These are phyloP conservation scores for Melastoma malabathricum DNA, from an alignment of 345 rosid species.

Conservation along the genomic window DNA sequence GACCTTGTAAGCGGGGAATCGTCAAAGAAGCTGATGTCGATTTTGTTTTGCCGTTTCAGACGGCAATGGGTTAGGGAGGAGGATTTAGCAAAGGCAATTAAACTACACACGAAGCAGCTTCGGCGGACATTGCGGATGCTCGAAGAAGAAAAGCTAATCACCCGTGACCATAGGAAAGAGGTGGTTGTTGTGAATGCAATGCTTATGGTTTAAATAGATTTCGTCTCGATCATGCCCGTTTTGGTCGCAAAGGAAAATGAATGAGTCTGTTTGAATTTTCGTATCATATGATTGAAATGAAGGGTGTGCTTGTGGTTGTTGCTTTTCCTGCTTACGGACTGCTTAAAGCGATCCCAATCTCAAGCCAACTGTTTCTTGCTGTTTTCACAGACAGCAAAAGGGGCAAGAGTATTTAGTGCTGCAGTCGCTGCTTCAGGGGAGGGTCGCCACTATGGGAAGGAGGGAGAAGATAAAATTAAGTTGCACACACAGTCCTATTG, in stretches of 20 bases:
- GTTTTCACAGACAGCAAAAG: slow-evolving; percentile 66
- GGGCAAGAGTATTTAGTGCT: slow-evolving; percentile 64
- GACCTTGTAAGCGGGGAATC: too few relatives aligned
- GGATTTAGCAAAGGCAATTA: slow-evolving; percentile 83
- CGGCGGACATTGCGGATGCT: slow-evolving; percentile 53
- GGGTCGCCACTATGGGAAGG: slow-evolving; percentile 24
- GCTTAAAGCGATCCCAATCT: too few relatives aligned
- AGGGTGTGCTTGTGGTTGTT: too few relatives aligned
- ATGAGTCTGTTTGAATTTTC: too few relatives aligned
- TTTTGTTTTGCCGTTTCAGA: slow-evolving; percentile 18
- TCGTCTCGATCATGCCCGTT: too few relatives aligned
- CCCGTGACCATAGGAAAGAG: slow-evolving; percentile 80
- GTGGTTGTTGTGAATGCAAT: slow-evolving; percentile 21
- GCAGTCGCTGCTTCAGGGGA: slow-evolving; percentile 67
- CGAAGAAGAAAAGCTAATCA: slow-evolving; percentile 69
- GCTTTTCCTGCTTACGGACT: too few relatives aligned
- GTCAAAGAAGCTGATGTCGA: too few relatives aligned
- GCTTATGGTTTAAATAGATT: background rate
- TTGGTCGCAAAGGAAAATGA: too few relatives aligned
- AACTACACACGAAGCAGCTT: slow-evolving; percentile 67
- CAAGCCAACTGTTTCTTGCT: slow-evolving; percentile 3
- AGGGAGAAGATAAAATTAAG: slow-evolving; percentile 81
- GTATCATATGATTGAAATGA: too few relatives aligned
- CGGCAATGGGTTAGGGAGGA: slow-evolving; percentile 95
- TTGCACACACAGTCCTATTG: slow-evolving; percentile 80